Evolutionary conservation across 2,329 filamentous ascomycete species (phyloP).

Genomic region (Apiospora saccharicola): DNA sequence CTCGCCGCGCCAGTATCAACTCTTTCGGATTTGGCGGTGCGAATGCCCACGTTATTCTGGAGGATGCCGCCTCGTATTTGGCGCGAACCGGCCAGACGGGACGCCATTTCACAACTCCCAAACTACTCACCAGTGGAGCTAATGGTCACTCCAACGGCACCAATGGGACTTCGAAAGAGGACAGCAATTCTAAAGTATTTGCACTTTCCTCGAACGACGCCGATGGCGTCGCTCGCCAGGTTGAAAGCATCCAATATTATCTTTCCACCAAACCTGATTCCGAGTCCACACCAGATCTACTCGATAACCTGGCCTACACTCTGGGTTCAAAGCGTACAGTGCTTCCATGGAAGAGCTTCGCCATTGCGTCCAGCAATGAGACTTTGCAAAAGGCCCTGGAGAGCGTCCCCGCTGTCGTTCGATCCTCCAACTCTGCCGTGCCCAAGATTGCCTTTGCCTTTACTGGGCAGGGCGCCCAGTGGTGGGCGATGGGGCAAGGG

Average conservation of each 20-base stretch:
- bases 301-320: slow-evolving; percentile 5
- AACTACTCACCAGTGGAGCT: background rate
- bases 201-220: slow-evolving; percentile 14
- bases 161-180: background rate
- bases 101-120: slow-evolving; percentile 3
- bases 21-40: slow-evolving; percentile 33
- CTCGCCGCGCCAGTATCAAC: slow-evolving; percentile 28
- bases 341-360: slow-evolving; percentile 3
- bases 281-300: background rate
- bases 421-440: slow-evolving; percentile 12
- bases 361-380: slow-evolving; percentile 12
- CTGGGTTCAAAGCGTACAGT: slow-evolving; percentile 12
- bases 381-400: background rate
- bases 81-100: background rate
- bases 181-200: background rate
- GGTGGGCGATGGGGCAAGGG: slow-evolving; percentile 51
- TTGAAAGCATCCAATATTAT: slow-evolving; percentile 9
- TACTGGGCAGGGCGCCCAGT: slow-evolving; percentile 53
- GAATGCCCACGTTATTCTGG: slow-evolving; percentile 37
- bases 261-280: background rate
- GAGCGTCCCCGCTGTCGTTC: background rate
- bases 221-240: slow-evolving; percentile 9
- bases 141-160: background rate
- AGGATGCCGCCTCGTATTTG: slow-evolving; percentile 14
- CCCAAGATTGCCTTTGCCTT: slow-evolving; percentile 51